Base-by-base conservation (phyloP, 179 eudicot species). In the Amaranthus tricolor region DNA sequence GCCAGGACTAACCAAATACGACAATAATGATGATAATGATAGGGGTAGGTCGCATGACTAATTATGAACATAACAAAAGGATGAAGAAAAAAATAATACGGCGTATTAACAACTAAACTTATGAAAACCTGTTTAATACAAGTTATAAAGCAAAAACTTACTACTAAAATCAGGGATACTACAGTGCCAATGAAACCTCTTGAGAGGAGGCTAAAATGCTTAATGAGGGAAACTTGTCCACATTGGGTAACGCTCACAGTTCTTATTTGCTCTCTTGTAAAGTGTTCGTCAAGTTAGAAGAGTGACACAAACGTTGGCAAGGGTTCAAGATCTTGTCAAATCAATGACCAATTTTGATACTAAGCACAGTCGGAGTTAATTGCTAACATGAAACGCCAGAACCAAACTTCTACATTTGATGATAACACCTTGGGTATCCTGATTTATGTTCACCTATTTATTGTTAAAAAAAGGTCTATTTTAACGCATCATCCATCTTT, bases 361-460 rank as follows among this genome's bases (percentile, higher is more conserved):
- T 45, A n/a, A 65, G 24, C 54, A 65, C 69, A 47, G n/a, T 65
- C 55, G 10, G 10, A 49, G 54, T 21, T 68, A 21, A 50, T 20
- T 21, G 11, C 19, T 17, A 68, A 68, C 71, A 68, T 68, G 45
- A 52, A 11, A 52, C 19, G 16, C 20, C 45, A 51, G 58, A 10
- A 66, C 50, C 56, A 48, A 48, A 49, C 55, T 66, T 56, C 44
- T 48, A 66, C n/a, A 31, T 66, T n/a, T 12, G 20, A 55, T 66
- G 14, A 49, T 9, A 48, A 11, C 51, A 55, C 62, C 73, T 55
- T n/a, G 21, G 43, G 15, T 17, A 66, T 66, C 70, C 43, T 66
- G 45, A 24, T 61, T 21, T 24, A 45, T 11, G 5, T 61, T 61
- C 31, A 24, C 45, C 47, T 12, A 5, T 10, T 48, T 21, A 9